Evolutionary conservation across 164 flowering plant species (phyloP), one percentile per base, ranked within the genome.

Genomic region (Cinnamomum micranthum): DNA sequence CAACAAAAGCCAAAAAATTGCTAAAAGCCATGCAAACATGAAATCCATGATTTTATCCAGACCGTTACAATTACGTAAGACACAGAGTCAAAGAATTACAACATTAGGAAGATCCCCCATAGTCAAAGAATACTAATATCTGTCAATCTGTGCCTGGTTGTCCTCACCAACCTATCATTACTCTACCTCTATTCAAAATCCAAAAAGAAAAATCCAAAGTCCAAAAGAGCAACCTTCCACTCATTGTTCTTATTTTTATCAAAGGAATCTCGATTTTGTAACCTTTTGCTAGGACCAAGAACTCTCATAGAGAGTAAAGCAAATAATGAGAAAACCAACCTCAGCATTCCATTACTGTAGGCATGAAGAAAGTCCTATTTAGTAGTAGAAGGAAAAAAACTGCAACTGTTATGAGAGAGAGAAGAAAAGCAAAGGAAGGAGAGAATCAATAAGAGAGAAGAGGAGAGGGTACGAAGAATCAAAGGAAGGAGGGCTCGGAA

Each of bases 401-500:
- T 15, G 60, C 60, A 55, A 19, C 6, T 55, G 7, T 14, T 55
- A 13, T 15, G 60, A 55, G 60, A 55, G 6, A 15, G 60, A 55
- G 60, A 28, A 20, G n/a, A 67, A 67, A 67, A 67, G 69, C 35
- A 28, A 9, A 12, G 4, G 47, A 31, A 15, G 3, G 69, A 31
- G 28, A 67, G 33, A 20, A 31, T 67, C n/a, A 35, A 66, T 31
- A 50, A 41, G 35, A 66, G 69, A 2, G 69, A 20, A 67, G 69
- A 64, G 60, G n/a, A 22, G 24, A 25, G 60, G 28, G 63, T 50
- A 70, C 50, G 65, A 59, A 58, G 25, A 22, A 25, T 25, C 22
- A 71, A 71, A 55, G 60, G 60, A 4, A 55, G 65, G 63, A 4
- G 20, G 73, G 74, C 74, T 58, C 74, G 74, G 74, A 71, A 71